Evolutionary conservation across 371 early-diverging fungal species (phyloP), one percentile per base, ranked within the genome.

Genomic region (Racocetra persica): DNA sequence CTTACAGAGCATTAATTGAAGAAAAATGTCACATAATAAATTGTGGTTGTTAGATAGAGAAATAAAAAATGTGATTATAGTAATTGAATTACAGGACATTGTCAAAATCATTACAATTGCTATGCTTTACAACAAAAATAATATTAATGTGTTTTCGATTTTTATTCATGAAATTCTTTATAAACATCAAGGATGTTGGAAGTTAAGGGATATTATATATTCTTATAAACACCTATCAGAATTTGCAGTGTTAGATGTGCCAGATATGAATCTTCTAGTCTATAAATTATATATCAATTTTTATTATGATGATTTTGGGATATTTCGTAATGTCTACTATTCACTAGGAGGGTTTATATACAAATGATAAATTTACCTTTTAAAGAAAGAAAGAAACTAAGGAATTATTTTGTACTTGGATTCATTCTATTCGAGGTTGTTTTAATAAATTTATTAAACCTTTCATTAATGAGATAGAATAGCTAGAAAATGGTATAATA

Each of bases 351-450:
- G 41, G 8, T 69, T 7, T 69, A 69, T 69, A 10, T 69, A 22
- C 45, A 69, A 69, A 26, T 74, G 57, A 38, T 6, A 74, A 74
- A 74, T 41, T 55, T 54, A 4, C 16, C 6, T 14, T 36, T 74
- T 74, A 7, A 16, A 7, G 16, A 45, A 32, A 16, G 36, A 59
- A 13, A 57, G 18, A 7, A 18, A 18, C 13, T 57, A 8, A 74
- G 55, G 41, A 74, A 74, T 57, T 32, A 57, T 18, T 74, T 74
- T 36, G 2, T 74, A 6, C 13, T 74, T 55, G 59, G 74, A 1
- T 74, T 74, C 2, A 59, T 74, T 11, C 59, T 18, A n/a, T 74
- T 74, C 36, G 57, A 38, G 24, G 20, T n/a, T n/a, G 2, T 1
- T 28, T 74, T 74, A 7, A 10, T 18, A 1, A 74, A 14, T 74